Evolutionary conservation across 108 stramenopile genomes (phyloP).

Genomic region (Nannochloropsis gaditana): DNA sequence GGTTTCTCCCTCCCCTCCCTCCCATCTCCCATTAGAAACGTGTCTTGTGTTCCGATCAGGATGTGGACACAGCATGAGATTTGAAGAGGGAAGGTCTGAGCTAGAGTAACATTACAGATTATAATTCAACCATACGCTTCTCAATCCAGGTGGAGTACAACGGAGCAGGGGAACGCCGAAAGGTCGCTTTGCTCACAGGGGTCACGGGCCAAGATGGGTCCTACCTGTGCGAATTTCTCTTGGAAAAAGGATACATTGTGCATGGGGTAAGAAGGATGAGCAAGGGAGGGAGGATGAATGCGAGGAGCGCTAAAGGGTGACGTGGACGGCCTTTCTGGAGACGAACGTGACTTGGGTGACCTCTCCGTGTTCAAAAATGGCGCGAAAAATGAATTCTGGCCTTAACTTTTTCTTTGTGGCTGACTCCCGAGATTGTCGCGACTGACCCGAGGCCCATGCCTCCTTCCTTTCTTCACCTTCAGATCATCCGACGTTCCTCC

Average conservation of each 20-base stretch:
- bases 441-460: background rate
- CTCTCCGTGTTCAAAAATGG: too few relatives aligned
- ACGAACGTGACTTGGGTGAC: too few relatives aligned
- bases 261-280: conserved; percentile 46
- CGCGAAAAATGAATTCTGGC: too few relatives aligned
- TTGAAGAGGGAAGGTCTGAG: too few relatives aligned
- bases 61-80: too few relatives aligned
- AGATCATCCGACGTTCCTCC: conserved; percentile 91
- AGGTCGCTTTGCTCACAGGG: conserved; percentile 82
- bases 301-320: background rate
- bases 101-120: too few relatives aligned
- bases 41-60: too few relatives aligned
- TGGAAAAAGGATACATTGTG: conserved; percentile 91
- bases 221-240: conserved; percentile 85
- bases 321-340: background rate
- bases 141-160: background rate
- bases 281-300: background rate
- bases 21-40: background rate
- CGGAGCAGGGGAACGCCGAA: background rate
- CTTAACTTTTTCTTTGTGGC: too few relatives aligned
- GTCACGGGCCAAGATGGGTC: conserved; percentile 99
- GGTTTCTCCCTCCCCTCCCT: background rate
- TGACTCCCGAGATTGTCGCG: background rate
- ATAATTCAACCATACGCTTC: background rate
- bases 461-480: background rate